Evolutionary conservation across 495 filamentous ascomycete genomes (phyloP).

Genomic region (Amniculicola lignicola): DNA sequence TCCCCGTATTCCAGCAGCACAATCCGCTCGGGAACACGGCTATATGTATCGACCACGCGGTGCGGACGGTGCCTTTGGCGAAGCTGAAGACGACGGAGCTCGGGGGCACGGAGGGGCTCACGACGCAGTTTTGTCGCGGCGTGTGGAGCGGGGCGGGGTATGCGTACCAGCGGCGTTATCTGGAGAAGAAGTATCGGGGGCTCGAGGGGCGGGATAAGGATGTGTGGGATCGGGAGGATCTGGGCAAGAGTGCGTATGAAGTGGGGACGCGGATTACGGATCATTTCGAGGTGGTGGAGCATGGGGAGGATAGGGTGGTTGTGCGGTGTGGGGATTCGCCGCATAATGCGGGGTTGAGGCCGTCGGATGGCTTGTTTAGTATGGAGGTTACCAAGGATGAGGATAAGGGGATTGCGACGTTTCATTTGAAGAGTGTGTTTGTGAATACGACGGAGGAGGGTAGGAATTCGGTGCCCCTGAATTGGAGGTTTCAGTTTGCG

Average conservation of each 20-base stretch:
- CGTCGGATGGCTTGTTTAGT: slow-evolving; percentile 30
- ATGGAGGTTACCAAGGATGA: slow-evolving; percentile 34
- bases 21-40: slow-evolving; percentile 29
- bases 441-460: slow-evolving; percentile 30
- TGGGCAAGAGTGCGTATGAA: slow-evolving; percentile 22
- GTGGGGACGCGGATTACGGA: slow-evolving; percentile 33
- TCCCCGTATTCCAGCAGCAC: slow-evolving; percentile 7
- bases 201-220: slow-evolving; percentile 23
- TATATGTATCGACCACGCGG: slow-evolving; percentile 31
- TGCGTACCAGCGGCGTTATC: slow-evolving; percentile 29
- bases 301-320: slow-evolving; percentile 29
- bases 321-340: slow-evolving; percentile 33
- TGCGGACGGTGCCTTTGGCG: slow-evolving; percentile 27
- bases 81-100: slow-evolving; percentile 28
- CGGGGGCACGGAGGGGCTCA: slow-evolving; percentile 17
- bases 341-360: slow-evolving; percentile 10
- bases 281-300: slow-evolving; percentile 37
- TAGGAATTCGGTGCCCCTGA: slow-evolving; percentile 19
- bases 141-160: slow-evolving; percentile 35
- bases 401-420: slow-evolving; percentile 27
- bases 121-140: slow-evolving; percentile 29
- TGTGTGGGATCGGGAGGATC: slow-evolving; percentile 29
- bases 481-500: slow-evolving; percentile 21
- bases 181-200: slow-evolving; percentile 28
- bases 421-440: slow-evolving; percentile 35